Percentiles rank a stretch among this genome's conserved stretches.
Evolutionary conservation across 768 basidiomycete species (phyloP).

Genomic region (Rhizopogon salebrosus): DNA sequence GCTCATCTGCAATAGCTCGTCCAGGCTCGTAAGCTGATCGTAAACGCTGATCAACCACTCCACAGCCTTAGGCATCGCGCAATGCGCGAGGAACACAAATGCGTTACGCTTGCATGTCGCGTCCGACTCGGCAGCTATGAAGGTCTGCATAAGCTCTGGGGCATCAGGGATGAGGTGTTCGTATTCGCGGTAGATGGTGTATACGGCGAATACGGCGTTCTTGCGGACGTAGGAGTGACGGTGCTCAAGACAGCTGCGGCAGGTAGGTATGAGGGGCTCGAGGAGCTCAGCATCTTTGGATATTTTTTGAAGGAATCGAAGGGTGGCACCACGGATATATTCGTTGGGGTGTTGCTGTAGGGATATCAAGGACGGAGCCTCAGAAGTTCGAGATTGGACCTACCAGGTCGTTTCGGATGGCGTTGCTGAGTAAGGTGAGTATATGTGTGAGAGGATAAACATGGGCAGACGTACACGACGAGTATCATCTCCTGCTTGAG

Average conservation of each 20-base stretch:
- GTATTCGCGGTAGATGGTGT: conserved; percentile 90
- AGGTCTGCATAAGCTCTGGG: conserved; percentile 92
- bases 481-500: conserved; percentile 99
- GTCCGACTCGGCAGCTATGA: conserved; percentile 93
- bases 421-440: conserved; percentile 55
- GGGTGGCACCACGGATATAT: conserved; percentile 96
- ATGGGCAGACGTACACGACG: conserved; percentile 69
- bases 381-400: conserved; percentile 22
- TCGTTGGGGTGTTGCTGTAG: conserved; percentile 97
- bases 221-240: conserved; percentile 97
- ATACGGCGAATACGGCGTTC: conserved; percentile 95
- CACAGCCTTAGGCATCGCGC: conserved; percentile 85
- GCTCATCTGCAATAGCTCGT: conserved; percentile 93
- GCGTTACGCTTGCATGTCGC: conserved; percentile 96
- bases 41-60: conserved; percentile 86
- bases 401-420: conserved; percentile 95
- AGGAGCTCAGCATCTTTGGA: conserved; percentile 88
- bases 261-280: conserved; percentile 92
- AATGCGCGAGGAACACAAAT: conserved; percentile 87
- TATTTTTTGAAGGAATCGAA: conserved; percentile 95
- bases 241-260: conserved; percentile 92
- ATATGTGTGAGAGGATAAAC: conserved; percentile 8
- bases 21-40: conserved; percentile 76
- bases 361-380: conserved; percentile 1
- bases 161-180: conserved; percentile 95